These are phyloP conservation scores for Aspergillus neotritici DNA, from an alignment of 2,329 filamentous ascomycete species.

Conservation along the genomic window DNA sequence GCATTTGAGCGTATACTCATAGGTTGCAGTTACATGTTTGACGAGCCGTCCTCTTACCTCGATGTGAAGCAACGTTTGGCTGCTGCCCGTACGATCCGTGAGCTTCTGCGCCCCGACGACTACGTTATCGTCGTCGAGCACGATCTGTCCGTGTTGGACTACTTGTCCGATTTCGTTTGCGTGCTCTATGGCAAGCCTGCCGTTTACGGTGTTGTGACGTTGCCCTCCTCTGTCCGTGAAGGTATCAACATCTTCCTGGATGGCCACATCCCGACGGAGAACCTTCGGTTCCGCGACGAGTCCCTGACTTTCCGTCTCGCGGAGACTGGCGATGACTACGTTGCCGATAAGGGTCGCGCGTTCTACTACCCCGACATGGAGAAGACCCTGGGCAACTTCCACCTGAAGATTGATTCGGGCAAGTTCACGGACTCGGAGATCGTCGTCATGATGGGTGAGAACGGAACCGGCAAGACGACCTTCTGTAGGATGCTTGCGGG, in stretches of 20 bases:
- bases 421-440: constrained; percentile 97
- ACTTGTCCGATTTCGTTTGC: constrained; percentile 97
- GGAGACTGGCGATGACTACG: constrained; percentile 82
- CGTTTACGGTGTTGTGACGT: constrained; percentile 94
- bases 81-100: constrained; percentile 86
- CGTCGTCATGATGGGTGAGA: constrained; percentile 99
- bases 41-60: constrained; percentile 96
- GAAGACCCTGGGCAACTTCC: constrained; percentile 87
- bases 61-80: constrained; percentile 98
- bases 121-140: constrained; percentile 99
- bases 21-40: constrained; percentile 81
- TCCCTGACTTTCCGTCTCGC: constrained; percentile 91
- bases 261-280: constrained; percentile 96
- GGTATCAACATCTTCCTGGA: constrained; percentile 99
- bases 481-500: constrained; percentile 96
- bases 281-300: constrained; percentile 95
- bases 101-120: constrained; percentile 78
- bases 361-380: constrained; percentile 87
- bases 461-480: constrained; percentile 98
- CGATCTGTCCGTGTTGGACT: constrained; percentile 96
- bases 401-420: constrained; percentile 72
- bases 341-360: constrained; percentile 74
- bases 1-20: constrained; percentile 10
- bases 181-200: constrained; percentile 94
- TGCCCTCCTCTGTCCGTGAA: constrained; percentile 93